Evolutionary conservation across 768 basidiomycete species (phyloP).

Genomic region (Mrakia gelida): DNA sequence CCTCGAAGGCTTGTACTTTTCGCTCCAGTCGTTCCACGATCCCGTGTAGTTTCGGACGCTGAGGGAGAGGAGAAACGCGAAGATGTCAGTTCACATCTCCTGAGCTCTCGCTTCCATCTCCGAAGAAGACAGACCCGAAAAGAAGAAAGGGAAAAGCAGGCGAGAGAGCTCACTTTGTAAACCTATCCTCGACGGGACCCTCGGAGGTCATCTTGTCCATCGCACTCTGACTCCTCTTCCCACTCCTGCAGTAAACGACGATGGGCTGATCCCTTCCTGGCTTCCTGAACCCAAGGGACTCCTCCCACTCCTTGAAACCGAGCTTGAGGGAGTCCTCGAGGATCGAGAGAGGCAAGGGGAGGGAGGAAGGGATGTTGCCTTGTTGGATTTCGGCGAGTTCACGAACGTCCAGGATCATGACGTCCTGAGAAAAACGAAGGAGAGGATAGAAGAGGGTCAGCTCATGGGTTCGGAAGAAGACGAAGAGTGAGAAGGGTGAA

Average conservation of each 20-base stretch:
- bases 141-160: no score
- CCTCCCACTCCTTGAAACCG: neutral
- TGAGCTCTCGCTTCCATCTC: neutral
- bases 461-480: no score
- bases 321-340: slow-evolving; percentile 23
- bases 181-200: neutral
- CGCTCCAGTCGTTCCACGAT: slow-evolving; percentile 30
- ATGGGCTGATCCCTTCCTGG: slow-evolving; percentile 25
- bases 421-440: slow-evolving; percentile 3
- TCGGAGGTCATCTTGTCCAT: slow-evolving; percentile 3
- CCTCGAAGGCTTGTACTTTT: slow-evolving; percentile 20
- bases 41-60: slow-evolving; percentile 31
- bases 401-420: slow-evolving; percentile 27
- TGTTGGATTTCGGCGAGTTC: slow-evolving; percentile 27
- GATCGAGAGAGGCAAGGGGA: slow-evolving; percentile 28
- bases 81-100: neutral
- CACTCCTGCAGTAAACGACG: slow-evolving; percentile 31
- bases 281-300: slow-evolving; percentile 6
- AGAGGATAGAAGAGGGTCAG: neutral
- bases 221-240: slow-evolving; percentile 18
- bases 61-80: neutral
- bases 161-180: slow-evolving; percentile 30
- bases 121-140: neutral
- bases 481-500: no score
- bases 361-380: slow-evolving; percentile 30